phyloP scores from a whole-genome alignment of 139 green algal species.

The Edaphochlamys debaryana region DNA sequence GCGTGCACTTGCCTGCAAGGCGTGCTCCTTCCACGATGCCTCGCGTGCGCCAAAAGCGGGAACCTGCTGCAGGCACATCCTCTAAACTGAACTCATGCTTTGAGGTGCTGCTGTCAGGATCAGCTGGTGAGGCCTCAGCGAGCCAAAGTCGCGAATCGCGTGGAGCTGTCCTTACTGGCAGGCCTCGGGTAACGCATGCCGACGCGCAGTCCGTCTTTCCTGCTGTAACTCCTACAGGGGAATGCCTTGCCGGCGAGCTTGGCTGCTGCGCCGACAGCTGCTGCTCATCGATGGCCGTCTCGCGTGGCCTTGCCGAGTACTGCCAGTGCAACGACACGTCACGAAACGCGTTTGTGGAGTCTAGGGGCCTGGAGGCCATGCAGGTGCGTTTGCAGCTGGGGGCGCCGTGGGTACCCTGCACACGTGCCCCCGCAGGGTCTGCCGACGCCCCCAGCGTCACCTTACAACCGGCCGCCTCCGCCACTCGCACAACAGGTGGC shows the following conservation, averaged over 20 bases:
- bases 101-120: not conserved
- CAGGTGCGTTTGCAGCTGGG: constrained; percentile 20
- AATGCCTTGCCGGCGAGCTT: constrained; percentile 30
- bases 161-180: too few species aligned
- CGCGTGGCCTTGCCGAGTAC: constrained; percentile 18
- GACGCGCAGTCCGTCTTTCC: too few species aligned
- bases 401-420: too few species aligned
- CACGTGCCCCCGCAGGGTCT: too few species aligned
- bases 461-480: too few species aligned
- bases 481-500: not conserved
- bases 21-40: constrained; percentile 26
- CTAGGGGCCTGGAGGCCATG: constrained; percentile 19
- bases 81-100: constrained; percentile 9
- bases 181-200: too few species aligned
- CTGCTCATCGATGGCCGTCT: constrained; percentile 10
- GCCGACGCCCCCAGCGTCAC: too few species aligned
- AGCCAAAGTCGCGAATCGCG: too few species aligned
- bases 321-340: constrained; percentile 21
- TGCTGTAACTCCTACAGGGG: not conserved
- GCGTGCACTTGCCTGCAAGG: too few species aligned
- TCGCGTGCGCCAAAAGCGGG: constrained; percentile 16
- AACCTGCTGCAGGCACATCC: not conserved
- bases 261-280: constrained; percentile 35
- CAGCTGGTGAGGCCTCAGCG: not conserved
- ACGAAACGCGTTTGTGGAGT: constrained; percentile 5